Base-by-base conservation (phyloP, 1,139 yeast species). In the Suhomyces terraborum region DNA sequence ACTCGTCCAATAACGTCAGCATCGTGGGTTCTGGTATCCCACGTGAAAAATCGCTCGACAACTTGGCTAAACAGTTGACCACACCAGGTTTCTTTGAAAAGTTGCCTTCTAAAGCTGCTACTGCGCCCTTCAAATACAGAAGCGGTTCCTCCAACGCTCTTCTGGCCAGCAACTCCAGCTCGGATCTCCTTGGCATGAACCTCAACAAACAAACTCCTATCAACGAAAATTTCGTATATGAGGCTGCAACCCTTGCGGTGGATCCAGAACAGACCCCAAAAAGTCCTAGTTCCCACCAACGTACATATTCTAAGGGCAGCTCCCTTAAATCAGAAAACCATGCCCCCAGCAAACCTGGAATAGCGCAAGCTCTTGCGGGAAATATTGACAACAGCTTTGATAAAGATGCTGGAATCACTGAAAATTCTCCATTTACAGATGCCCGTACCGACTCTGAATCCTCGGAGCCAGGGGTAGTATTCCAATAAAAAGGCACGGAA, bases 31-130 rank as follows among this genome's bases (percentile, higher is more conserved):
- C 26, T 31, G 20, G 35, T 32, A 6, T 30, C 22, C 24, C 39
- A 20, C 33, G 36, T 4, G 54, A 46, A 27, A 50, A 51, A 32
- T 63, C 68, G 4, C 51, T 69, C 35, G 75, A 69, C 46, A 67
- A 58, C 39, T 61, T 72, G 52, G 77, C 76, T 27, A 69, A 69
- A 46, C 75, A 69, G 47, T 59, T 72, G 27, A 58, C 66, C 20
- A 52, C 54, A 26, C 75, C 73, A 10, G 53, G 54, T 9, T 62
- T 66, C 40, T 69, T 69, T 42, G 76, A 69, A 41, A 71, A 70
- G 47, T 50, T 69, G 37, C 73, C 75, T 12, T 59, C 68, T 4
- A 56, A 66, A 28, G 62, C 68, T 5, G 58, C 65, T 37, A 43
- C 51, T 24, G 55, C 59, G 8, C 42, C 43, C 14, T 34, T 53